Base-by-base conservation (phyloP, 352 stramenopile species). In the Phytopythium cucurbitacearum region DNA sequence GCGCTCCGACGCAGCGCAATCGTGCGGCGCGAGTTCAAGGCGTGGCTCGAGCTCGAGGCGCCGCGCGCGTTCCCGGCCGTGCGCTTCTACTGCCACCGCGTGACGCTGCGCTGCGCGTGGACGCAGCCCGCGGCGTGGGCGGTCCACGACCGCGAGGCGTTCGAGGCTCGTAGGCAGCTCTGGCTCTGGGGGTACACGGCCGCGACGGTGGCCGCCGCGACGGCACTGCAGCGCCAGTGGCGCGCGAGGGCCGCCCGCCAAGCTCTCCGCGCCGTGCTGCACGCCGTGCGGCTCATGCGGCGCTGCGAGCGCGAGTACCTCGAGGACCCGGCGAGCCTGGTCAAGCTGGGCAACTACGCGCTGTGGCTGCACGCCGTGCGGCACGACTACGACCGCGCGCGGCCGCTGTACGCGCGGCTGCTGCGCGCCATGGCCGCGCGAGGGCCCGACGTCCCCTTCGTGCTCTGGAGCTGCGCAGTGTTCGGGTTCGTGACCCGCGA, bases 281-380 rank as follows among this genome's bases (percentile, higher is more conserved):
- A 74, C 13, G 64, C 83, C 1, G 75, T 93, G n/a, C 58, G 60
- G 7, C 46, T 95, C 4, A 89, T 91, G 77, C 77, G 76, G 40
- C 73, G 62, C 3, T 89, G 81, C 34, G 81, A 93, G 51, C 61
- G 56, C 34, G 83, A 84, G 13, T 93, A 93, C 53, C 52, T 93
- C 5, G 68, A 85, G 56, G 81, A 93, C 15, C 85, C 85, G 5
- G 89, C 75, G 3, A 80, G 80, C 35, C 59, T 95, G 10, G 70
- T 75, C 3, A 84, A 82, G 48, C 82, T 93, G 62, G 79, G 76
- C 62, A 95, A 95, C 59, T 95, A 92, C 53, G 74, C 85, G 57
- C 53, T 95, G 13, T 95, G 78, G 32, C 52, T 95, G 15, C 83
- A 94, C 59, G 76, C 81, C 5, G 77, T 93, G 39, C 44, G 59